phyloP scores from a whole-genome alignment of 192 early-diverging fungal genomes.

The Kickxella alabastrina region DNA sequence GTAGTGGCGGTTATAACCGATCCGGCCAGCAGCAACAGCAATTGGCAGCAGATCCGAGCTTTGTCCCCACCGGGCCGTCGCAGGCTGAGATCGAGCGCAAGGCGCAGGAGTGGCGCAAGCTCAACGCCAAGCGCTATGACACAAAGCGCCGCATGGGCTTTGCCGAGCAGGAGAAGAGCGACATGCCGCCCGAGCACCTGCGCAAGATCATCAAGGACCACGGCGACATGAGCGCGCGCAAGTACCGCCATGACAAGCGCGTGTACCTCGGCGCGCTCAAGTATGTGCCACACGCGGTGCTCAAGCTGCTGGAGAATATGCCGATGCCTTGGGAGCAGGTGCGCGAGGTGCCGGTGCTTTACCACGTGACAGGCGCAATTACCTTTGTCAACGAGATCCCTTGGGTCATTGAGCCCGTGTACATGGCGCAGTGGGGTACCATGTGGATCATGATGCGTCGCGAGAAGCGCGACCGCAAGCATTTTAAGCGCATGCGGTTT shows the following conservation, averaged over 20 bases:
- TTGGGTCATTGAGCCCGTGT: constrained; percentile 95
- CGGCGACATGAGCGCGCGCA: constrained; percentile 98
- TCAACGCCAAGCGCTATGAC: constrained; percentile 86
- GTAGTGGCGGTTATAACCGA: background rate
- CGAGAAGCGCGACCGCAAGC: constrained; percentile 94
- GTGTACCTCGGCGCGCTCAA: constrained; percentile 98
- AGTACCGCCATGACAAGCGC: constrained; percentile 95
- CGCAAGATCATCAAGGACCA: constrained; percentile 99
- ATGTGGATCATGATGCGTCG: constrained; percentile 99
- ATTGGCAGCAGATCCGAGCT: constrained; percentile 31
- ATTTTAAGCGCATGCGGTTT: constrained; percentile 99
- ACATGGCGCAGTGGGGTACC: constrained; percentile 98
- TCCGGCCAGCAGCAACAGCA: constrained; percentile 8
- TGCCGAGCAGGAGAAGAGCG: constrained; percentile 88
- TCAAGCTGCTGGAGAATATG: constrained; percentile 98
- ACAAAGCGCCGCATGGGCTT: constrained; percentile 95
- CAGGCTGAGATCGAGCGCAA: constrained; percentile 53
- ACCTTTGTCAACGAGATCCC: constrained; percentile 98
- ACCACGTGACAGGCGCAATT: constrained; percentile 98
- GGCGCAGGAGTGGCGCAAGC: constrained; percentile 85
- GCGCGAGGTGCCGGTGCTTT: constrained; percentile 92
- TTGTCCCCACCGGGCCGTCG: constrained; percentile 23
- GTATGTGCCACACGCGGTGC: constrained; percentile 96
- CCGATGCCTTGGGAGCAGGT: constrained; percentile 99
- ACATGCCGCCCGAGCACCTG: constrained; percentile 97